phyloP scores from a whole-genome alignment of 345 rosid genomes.

The Hypericum androsaemum region DNA sequence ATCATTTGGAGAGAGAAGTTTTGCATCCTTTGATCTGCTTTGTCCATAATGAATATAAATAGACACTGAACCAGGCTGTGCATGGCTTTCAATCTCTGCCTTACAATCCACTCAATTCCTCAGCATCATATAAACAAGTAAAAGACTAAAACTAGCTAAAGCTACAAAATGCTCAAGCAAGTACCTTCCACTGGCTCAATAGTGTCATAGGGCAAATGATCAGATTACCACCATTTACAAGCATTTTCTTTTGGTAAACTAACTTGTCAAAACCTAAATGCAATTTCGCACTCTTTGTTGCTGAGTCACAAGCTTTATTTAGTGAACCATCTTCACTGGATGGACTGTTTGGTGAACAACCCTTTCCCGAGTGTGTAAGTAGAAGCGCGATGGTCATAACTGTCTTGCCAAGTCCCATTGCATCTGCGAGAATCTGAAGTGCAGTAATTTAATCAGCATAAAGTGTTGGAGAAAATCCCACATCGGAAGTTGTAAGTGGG shows the following conservation, averaged over 20 bases:
- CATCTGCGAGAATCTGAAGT: slow-evolving; percentile 90
- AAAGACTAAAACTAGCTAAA: neutral
- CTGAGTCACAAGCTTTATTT: slow-evolving; percentile 29
- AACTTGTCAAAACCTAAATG: slow-evolving; percentile 39
- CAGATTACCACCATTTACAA: slow-evolving; percentile 67
- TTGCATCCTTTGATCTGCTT: slow-evolving; percentile 71
- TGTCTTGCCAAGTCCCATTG: slow-evolving; percentile 98
- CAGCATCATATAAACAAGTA: slow-evolving; percentile 4
- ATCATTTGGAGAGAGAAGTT: slow-evolving; percentile 57
- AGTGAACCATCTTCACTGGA: slow-evolving; percentile 30
- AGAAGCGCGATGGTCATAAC: slow-evolving; percentile 88
- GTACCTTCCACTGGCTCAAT: slow-evolving; percentile 97
- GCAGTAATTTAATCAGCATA: slow-evolving; percentile 15
- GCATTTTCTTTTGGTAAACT: slow-evolving; percentile 37
- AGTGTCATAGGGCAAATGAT: slow-evolving; percentile 97
- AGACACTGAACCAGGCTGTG: slow-evolving; percentile 68
- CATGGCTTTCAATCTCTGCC: slow-evolving; percentile 94
- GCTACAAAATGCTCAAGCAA: slow-evolving; percentile 10
- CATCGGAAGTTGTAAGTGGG: too few species aligned
- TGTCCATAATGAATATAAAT: slow-evolving; percentile 81
- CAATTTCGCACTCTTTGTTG: slow-evolving; percentile 35
- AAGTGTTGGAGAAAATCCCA: too few species aligned
- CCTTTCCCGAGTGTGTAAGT: slow-evolving; percentile 54
- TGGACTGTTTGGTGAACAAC: slow-evolving; percentile 23
- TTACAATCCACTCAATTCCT: slow-evolving; percentile 32